These are phyloP conservation scores for Euclidium syriacum DNA, from an alignment of 345 rosid genomes.

Conservation along the genomic window DNA sequence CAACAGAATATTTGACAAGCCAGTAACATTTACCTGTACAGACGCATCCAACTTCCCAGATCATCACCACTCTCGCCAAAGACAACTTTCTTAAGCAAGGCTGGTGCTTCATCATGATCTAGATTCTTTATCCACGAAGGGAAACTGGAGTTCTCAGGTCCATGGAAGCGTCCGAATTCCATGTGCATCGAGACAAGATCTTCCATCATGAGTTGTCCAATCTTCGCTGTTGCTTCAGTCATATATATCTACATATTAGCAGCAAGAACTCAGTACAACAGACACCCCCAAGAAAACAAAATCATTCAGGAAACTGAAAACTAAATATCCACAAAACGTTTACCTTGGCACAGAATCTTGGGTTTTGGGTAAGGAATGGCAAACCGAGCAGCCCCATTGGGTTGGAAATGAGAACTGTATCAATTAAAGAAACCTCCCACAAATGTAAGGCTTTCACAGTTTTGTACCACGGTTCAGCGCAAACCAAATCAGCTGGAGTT, in stretches of 20 bases:
- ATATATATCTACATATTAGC: slow-evolving; percentile 50
- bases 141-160: slow-evolving; percentile 38
- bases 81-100: slow-evolving; percentile 42
- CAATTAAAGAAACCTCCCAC: slow-evolving; percentile 76
- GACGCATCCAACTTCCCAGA: slow-evolving; percentile 76
- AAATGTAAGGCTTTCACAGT: slow-evolving; percentile 61
- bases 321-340: background rate
- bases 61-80: slow-evolving; percentile 59
- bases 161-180: slow-evolving; percentile 59
- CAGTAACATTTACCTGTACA: slow-evolving; percentile 57
- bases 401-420: slow-evolving; percentile 68
- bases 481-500: slow-evolving; percentile 41
- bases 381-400: slow-evolving; percentile 83
- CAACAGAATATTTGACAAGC: background rate
- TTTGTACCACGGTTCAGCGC: slow-evolving; percentile 81
- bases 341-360: slow-evolving; percentile 80
- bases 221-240: slow-evolving; percentile 66
- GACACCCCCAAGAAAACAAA: background rate
- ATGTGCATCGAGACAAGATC: slow-evolving; percentile 73
- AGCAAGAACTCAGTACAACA: slow-evolving; percentile 18
- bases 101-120: slow-evolving; percentile 54
- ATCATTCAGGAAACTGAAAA: slow-evolving; percentile 2
- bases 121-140: slow-evolving; percentile 73
- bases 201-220: slow-evolving; percentile 86
- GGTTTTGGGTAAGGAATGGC: slow-evolving; percentile 58